Conservation (phyloP, 805 yeast genomes). For the Kazachstania taianensis region DNA sequence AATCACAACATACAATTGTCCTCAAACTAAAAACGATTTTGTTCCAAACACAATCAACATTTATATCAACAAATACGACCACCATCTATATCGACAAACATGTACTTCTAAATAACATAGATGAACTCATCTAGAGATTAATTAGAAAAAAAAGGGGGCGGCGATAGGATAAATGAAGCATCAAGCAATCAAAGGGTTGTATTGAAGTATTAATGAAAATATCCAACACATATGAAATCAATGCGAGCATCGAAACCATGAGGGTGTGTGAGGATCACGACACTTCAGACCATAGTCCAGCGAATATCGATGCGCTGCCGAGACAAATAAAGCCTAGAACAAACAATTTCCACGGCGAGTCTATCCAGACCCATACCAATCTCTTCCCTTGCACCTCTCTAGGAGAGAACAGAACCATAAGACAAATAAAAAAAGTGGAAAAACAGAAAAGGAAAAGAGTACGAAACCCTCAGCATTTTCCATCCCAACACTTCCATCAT, state of each 20-base stretch:
- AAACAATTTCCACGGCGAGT: neutral
- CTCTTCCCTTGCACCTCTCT: neutral
- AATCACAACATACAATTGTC: no score
- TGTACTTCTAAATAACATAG: constrained; percentile 6
- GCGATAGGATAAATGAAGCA: constrained; percentile 21
- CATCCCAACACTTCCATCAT: neutral
- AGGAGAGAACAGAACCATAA: neutral
- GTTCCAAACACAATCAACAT: no score
- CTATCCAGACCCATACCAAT: constrained; percentile 3
- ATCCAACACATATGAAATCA: constrained; percentile 1
- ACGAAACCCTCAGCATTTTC: neutral
- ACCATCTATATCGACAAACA: neutral
- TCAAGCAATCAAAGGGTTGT: constrained; percentile 20
- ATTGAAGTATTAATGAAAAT: neutral
- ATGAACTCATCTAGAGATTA: constrained; percentile 24
- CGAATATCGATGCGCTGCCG: constrained; percentile 10
- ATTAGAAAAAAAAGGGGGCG: constrained; percentile 15
- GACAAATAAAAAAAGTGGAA: neutral
- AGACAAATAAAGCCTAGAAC: neutral
- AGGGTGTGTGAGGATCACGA: constrained; percentile 22
- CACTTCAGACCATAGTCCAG: constrained; percentile 16
- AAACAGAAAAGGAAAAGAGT: neutral
- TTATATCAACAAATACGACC: neutral
- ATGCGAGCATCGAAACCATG: constrained; percentile 5
- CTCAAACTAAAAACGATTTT: no score